These are phyloP conservation scores for Diophrys sp. DNA, from an alignment of 73 alveolate genomes.

Conservation along the genomic window DNA sequence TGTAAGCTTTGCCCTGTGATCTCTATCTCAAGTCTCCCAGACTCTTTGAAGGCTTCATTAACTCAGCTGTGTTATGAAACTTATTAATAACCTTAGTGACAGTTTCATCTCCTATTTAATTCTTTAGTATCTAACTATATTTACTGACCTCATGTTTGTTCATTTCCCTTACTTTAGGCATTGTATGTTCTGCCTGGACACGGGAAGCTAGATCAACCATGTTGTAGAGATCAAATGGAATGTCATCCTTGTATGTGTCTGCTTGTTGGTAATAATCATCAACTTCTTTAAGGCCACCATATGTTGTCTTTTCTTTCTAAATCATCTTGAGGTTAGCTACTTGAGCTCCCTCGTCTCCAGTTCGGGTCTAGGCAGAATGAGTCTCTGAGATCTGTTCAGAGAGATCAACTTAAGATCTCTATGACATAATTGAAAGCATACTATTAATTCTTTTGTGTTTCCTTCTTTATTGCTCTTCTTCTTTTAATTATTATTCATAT, in stretches of 20 bases:
- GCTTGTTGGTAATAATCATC: constrained; percentile 27
- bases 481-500: neutral
- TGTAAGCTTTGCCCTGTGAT: too few relatives aligned
- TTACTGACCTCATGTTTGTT: too few relatives aligned
- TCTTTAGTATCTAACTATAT: too few relatives aligned
- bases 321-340: neutral
- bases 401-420: neutral
- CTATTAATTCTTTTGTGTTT: neutral
- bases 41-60: too few relatives aligned
- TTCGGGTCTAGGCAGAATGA: too few relatives aligned
- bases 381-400: neutral
- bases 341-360: neutral
- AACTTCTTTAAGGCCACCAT: constrained; percentile 1
- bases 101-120: too few relatives aligned
- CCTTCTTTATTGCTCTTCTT: neutral
- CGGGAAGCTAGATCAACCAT: constrained; percentile 50
- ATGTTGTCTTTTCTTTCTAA: neutral
- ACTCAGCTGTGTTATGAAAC: too few relatives aligned
- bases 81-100: too few relatives aligned
- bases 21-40: too few relatives aligned
- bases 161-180: constrained; percentile 11
- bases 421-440: neutral
- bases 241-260: constrained; percentile 51
- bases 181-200: constrained; percentile 5
- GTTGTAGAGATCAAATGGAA: constrained; percentile 52